Conservation (phyloP, 2,329 filamentous ascomycete species). For the Fusarium sp. region DNA sequence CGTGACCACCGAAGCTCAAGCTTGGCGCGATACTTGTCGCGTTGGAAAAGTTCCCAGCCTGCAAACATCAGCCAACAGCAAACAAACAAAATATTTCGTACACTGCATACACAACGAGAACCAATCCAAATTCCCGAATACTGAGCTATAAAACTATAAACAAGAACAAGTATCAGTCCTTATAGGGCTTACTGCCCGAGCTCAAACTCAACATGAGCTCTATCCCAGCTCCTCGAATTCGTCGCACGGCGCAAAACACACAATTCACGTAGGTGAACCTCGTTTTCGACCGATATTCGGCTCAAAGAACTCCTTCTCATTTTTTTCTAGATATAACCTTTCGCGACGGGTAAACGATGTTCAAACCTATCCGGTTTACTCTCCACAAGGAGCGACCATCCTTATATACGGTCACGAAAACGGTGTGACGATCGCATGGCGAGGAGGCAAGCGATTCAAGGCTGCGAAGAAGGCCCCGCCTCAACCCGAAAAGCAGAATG, state of each 20-base stretch:
- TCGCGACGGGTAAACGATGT: slow-evolving; percentile 65
- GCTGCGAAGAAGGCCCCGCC: slow-evolving; percentile 46
- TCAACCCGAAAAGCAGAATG: slow-evolving; percentile 59
- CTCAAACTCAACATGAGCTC: slow-evolving; percentile 45
- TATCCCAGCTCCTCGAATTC: slow-evolving; percentile 50
- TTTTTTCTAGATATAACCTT: slow-evolving; percentile 62
- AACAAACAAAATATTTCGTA: slow-evolving; percentile 9
- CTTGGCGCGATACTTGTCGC: slow-evolving; percentile 40
- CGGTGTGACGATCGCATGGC: slow-evolving; percentile 68
- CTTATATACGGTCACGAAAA: slow-evolving; percentile 70
- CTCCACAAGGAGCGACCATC: slow-evolving; percentile 69
- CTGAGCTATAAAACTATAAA: no score
- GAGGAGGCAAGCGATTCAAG: slow-evolving; percentile 69
- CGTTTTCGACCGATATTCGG: no score
- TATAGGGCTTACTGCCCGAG: slow-evolving; percentile 36
- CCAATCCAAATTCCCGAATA: not conserved
- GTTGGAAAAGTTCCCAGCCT: slow-evolving; percentile 40
- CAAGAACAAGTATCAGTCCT: not conserved
- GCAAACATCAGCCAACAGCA: slow-evolving; percentile 2
- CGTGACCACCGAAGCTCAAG: slow-evolving; percentile 25
- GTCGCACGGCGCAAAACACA: slow-evolving; percentile 58
- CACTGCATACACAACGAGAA: not conserved
- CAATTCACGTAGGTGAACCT: slow-evolving; percentile 54
- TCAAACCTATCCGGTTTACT: slow-evolving; percentile 67
- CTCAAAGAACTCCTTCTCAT: not conserved